Evolutionary conservation across 148 eudicot genomes (phyloP).

Genomic region (Fallopia convolvulus): DNA sequence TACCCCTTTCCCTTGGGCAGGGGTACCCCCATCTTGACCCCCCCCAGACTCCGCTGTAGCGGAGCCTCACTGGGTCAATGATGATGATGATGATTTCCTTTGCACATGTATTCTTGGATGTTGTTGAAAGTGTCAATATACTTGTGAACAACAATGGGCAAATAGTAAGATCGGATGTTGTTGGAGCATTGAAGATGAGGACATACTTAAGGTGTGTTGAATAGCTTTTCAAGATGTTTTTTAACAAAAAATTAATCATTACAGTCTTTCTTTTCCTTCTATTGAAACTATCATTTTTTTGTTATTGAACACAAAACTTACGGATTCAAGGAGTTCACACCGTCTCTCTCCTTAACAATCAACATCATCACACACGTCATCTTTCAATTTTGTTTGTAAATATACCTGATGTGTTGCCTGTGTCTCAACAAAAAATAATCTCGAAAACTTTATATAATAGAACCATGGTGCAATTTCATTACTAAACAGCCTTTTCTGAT

Average conservation of each 20-base stretch:
- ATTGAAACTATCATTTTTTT: background rate
- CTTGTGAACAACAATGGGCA: slow-evolving; percentile 97
- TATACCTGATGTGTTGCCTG: background rate
- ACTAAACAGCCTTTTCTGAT: background rate
- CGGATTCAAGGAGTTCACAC: background rate
- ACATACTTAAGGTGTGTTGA: slow-evolving; percentile 65
- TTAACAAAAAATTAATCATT: background rate
- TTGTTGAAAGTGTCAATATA: slow-evolving; percentile 92
- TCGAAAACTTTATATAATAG: background rate
- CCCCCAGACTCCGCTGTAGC: too few relatives aligned
- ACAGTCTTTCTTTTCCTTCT: background rate
- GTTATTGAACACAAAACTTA: background rate
- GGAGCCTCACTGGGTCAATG: too few relatives aligned
- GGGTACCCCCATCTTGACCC: too few relatives aligned
- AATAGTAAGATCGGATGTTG: slow-evolving; percentile 86
- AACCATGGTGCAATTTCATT: background rate
- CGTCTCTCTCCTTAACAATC: background rate
- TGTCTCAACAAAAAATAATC: background rate
- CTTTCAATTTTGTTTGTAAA: background rate
- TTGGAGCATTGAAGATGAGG: slow-evolving; percentile 93
- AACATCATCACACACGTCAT: background rate
- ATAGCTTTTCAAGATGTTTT: background rate
- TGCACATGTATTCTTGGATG: slow-evolving; percentile 88
- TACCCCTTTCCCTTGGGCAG: too few relatives aligned
- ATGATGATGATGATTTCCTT: background rate